These are phyloP conservation scores for Cystobasidium slooffiae DNA, from an alignment of 1,284 basidiomycete genomes.

Conservation along the genomic window DNA sequence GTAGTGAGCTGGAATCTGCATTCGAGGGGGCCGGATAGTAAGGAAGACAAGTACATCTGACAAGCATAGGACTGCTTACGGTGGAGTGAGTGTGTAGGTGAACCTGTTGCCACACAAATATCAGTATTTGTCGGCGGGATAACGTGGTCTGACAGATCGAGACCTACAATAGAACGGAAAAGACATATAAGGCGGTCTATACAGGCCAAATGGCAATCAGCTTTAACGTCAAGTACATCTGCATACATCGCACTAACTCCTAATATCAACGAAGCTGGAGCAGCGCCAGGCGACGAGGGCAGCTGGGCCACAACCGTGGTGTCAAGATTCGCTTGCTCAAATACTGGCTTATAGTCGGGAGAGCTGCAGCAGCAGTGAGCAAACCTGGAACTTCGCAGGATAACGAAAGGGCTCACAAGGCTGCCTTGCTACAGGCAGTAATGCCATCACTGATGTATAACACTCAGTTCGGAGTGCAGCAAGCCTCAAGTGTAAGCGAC, in stretches of 20 bases:
- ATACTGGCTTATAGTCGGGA: conserved; percentile 21
- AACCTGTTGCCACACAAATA: background rate
- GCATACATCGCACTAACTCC: conserved; percentile 1
- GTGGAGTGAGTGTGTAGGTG: background rate
- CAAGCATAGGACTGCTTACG: background rate
- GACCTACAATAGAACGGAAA: conserved; percentile 23
- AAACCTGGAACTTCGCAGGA: background rate
- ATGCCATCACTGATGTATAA: background rate
- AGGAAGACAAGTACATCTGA: too few relatives aligned
- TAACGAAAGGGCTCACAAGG: background rate
- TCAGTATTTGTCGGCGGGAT: background rate
- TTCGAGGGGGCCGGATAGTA: too few relatives aligned
- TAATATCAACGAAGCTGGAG: conserved; percentile 1
- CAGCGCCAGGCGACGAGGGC: conserved; percentile 13
- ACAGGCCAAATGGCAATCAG: background rate
- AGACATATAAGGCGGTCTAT: background rate
- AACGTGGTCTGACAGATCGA: background rate
- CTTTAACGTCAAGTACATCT: background rate
- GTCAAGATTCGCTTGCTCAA: conserved; percentile 27
- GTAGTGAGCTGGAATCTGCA: background rate
- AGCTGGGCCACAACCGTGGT: background rate
- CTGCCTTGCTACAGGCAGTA: conserved; percentile 4
- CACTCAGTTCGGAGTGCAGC: background rate
- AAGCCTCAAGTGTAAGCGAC: background rate
- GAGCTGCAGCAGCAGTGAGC: conserved; percentile 20